A percentile compares a stretch with the other conserved stretches of the same genome.
Conservation (phyloP, 345 rosid genomes). For the Hirschfeldia incana region DNA sequence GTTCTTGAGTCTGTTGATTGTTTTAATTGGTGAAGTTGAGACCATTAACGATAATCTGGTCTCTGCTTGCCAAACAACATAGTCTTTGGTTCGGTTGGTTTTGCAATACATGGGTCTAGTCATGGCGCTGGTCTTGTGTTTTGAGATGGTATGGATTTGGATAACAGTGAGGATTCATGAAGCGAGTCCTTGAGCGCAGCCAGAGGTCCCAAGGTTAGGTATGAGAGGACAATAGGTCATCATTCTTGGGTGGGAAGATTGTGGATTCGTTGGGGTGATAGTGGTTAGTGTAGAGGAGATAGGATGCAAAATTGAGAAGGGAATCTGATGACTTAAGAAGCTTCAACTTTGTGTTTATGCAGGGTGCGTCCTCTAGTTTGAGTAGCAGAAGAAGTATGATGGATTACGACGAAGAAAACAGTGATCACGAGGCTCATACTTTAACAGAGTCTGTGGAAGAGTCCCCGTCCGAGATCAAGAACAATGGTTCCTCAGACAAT, state of each 20-base stretch:
- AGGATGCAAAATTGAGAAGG: conserved; percentile 72
- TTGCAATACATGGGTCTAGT: not conserved
- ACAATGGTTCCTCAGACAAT: conserved; percentile 40
- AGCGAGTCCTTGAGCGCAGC: no score
- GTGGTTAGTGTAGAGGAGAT: conserved; percentile 58
- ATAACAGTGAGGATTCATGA: conserved; percentile 65
- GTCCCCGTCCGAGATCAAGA: conserved; percentile 36
- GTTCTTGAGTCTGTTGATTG: conserved; percentile 57
- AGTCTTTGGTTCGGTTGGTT: conserved; percentile 42
- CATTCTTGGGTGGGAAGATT: conserved; percentile 34
- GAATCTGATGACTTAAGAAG: conserved; percentile 81
- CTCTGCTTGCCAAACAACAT: no score
- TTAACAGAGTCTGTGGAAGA: conserved; percentile 47
- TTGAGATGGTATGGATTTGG: conserved; percentile 49
- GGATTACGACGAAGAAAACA: conserved; percentile 57
- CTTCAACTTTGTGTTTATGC: conserved; percentile 77
- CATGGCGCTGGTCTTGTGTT: conserved; percentile 36
- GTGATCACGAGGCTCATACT: conserved; percentile 47
- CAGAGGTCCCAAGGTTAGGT: no score
- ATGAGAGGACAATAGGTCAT: no score
- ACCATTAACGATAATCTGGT: no score
- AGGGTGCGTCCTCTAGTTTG: conserved; percentile 52
- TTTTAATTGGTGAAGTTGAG: conserved; percentile 28
- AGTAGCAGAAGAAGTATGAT: conserved; percentile 59
- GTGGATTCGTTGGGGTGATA: conserved; percentile 45